Evolutionary conservation across 257 asterid genomes (phyloP).

Genomic region (Scutellaria galericulata): DNA sequence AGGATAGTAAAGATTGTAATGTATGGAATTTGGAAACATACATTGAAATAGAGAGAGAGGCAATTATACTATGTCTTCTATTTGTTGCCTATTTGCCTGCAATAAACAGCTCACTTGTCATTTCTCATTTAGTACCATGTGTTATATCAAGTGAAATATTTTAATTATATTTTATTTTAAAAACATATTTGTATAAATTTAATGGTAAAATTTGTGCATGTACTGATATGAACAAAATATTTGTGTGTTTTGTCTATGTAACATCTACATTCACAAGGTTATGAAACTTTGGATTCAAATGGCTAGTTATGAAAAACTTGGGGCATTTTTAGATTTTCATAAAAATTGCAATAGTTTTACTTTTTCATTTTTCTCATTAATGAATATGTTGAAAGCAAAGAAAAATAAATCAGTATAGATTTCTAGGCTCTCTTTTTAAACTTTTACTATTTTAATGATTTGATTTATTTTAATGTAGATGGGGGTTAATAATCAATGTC

Average conservation of each 20-base stretch:
- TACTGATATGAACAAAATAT: no score
- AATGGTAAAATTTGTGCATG: neutral
- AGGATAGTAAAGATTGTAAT: constrained; percentile 41
- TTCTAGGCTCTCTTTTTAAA: no score
- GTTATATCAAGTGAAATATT: neutral
- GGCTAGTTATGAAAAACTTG: no score
- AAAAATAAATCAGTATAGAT: neutral
- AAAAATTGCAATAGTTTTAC: neutral
- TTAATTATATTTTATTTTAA: neutral
- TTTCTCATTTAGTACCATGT: neutral
- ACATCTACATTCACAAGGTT: no score
- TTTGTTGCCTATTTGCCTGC: constrained; percentile 29
- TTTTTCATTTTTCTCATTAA: neutral
- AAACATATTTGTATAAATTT: neutral
- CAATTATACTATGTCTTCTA: constrained; percentile 12
- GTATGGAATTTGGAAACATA: constrained; percentile 35
- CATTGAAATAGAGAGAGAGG: constrained; percentile 26
- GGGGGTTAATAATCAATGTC: neutral
- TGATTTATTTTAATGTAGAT: neutral
- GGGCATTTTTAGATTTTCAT: no score
- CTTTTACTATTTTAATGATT: no score
- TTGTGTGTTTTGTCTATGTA: no score
- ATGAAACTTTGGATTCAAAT: no score
- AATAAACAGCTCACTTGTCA: neutral
- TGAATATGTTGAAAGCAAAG: neutral